Evolutionary conservation across 805 yeast genomes (phyloP).

Genomic region (Wickerhamiella spandovensis): DNA sequence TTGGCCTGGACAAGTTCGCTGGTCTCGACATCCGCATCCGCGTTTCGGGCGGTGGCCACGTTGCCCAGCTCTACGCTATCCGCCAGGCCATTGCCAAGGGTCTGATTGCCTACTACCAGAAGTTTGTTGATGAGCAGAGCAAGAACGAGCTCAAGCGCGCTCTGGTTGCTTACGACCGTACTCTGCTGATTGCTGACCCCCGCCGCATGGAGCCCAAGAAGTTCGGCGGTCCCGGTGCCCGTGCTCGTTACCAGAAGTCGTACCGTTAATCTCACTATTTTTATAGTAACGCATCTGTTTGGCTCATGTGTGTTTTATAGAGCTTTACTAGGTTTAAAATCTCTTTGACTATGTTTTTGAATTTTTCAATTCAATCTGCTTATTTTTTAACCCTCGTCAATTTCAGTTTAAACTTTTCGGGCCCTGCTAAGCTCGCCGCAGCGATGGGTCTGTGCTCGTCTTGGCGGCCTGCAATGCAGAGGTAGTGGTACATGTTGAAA

Average conservation of each 20-base stretch:
- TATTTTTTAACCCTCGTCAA: too few species aligned
- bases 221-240: constrained; percentile 99
- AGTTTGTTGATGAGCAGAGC: constrained; percentile 98
- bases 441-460: too few species aligned
- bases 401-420: too few species aligned
- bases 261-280: constrained; percentile 67
- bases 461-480: too few species aligned
- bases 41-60: constrained; percentile 99
- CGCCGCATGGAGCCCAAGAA: constrained; percentile 99
- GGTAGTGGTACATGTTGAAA: too few species aligned
- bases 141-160: constrained; percentile 99
- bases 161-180: constrained; percentile 95
- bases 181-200: constrained; percentile 97
- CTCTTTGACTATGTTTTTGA: neutral
- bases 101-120: constrained; percentile 98
- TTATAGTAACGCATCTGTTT: neutral
- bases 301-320: neutral
- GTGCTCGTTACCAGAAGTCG: constrained; percentile 99
- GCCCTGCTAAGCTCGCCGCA: too few species aligned
- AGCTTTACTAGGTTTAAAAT: neutral
- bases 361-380: neutral
- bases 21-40: constrained; percentile 97
- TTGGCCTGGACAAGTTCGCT: constrained; percentile 97
- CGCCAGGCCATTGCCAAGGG: constrained; percentile 99
- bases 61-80: constrained; percentile 98